Base-by-base conservation (phyloP, 2,329 filamentous ascomycete genomes). In the Hymenoscyphus repandus region DNA sequence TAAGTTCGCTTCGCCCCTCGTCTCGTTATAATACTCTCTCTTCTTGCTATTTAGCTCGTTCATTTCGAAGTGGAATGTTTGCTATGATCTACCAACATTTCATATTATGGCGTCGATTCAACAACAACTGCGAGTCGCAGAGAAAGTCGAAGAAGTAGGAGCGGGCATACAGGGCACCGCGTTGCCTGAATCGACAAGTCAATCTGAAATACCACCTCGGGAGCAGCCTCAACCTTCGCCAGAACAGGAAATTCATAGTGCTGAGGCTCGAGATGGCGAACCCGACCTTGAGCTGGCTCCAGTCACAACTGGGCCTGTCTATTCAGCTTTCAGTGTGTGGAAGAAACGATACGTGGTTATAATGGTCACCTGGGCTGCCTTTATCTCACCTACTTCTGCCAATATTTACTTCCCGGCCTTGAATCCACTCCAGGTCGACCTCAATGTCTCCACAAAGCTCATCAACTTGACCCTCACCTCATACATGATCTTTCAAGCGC, bases 401-500 rank as follows among this genome's bases (percentile, higher is more conserved):
- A 66, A 64, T 41, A 66, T 66, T 11, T 66, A 66, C 32, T 66
- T 66, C 15, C 63, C 63, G 18, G 63, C 63, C n/a, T 51, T 66
- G 31, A 62, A 62, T 34, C 58, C 63, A 13, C 66, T 75, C 10
- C 40, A 58, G 30, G 36, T 33, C 7, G 54, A 65, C 31, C 57
- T 66, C 11, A 47, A 56, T 45, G 60, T 65, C n/a, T 64, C 63
- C 6, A 57, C 59, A 7, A 63, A 59, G 18, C 52, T 62, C 17
- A 64, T 66, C 47, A 66, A 65, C 46, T 45, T 66, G 18, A 65
- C 63, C 31, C 54, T 66, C 10, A 66, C 64, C 6, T 60, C 59
- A 17, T 66, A 63, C 38, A 62, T 65, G 64, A 74, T 84, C 44
- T 75, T 84, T 33, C 81, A 83, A 67, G 81, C 77, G 17, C 65